Conservation (phyloP, 768 basidiomycete genomes). For the Tricholoma sp. region DNA sequence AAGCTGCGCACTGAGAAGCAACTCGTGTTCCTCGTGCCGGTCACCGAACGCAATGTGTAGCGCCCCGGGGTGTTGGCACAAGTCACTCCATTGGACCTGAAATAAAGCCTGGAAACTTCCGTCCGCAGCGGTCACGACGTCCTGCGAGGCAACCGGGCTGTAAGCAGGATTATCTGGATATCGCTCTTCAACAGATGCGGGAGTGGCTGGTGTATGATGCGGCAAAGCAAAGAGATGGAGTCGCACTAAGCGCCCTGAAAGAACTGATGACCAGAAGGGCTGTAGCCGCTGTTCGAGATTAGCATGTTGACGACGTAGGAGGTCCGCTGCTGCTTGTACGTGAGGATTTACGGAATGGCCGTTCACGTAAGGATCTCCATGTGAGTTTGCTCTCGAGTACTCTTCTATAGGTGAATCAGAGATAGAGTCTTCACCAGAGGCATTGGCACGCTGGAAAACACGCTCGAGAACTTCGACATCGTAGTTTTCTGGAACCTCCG, state of each 20-base stretch:
- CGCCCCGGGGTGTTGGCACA: slow-evolving; percentile 57
- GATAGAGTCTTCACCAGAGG: slow-evolving; percentile 19
- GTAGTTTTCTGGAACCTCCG: slow-evolving; percentile 55
- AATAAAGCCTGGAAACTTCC: slow-evolving; percentile 71
- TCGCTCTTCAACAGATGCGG: slow-evolving; percentile 12
- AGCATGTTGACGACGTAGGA: slow-evolving; percentile 52
- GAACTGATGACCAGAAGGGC: slow-evolving; percentile 75
- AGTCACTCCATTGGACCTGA: slow-evolving; percentile 59
- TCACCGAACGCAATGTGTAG: slow-evolving; percentile 56
- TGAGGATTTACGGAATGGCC: slow-evolving; percentile 9
- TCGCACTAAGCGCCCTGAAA: slow-evolving; percentile 57
- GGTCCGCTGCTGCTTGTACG: slow-evolving; percentile 19
- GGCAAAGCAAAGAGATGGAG: slow-evolving; percentile 53
- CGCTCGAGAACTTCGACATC: slow-evolving; percentile 53
- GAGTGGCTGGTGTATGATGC: slow-evolving; percentile 15
- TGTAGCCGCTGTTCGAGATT: slow-evolving; percentile 76
- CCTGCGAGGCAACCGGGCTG: slow-evolving; percentile 43
- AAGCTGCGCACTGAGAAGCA: slow-evolving; percentile 52
- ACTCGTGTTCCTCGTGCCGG: slow-evolving; percentile 43
- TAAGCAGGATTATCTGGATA: slow-evolving; percentile 21
- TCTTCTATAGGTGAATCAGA: slow-evolving; percentile 10
- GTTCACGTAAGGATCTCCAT: background rate
- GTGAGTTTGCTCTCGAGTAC: background rate
- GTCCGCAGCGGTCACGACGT: slow-evolving; percentile 56
- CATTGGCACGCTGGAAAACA: slow-evolving; percentile 36